Evolutionary conservation across 2,329 filamentous ascomycete species (phyloP).

Genomic region (Ascochyta viciae-villosae): DNA sequence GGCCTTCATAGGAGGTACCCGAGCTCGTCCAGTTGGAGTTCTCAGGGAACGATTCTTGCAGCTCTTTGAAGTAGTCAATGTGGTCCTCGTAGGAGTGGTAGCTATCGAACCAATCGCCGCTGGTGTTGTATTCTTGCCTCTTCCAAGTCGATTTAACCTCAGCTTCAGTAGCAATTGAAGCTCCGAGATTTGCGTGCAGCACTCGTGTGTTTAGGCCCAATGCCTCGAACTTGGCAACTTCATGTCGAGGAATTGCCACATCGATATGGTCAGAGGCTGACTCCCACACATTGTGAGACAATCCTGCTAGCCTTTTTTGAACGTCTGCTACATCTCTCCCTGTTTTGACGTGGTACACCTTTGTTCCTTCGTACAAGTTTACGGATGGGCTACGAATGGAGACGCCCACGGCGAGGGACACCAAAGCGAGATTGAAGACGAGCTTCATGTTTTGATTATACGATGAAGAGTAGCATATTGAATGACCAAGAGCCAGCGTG

Average conservation of each 20-base stretch:
- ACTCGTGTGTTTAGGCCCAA: conserved; percentile 44
- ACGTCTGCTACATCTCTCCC: conserved; percentile 43
- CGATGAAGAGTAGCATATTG: background rate
- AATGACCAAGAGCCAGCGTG: background rate
- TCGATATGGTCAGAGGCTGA: conserved; percentile 48
- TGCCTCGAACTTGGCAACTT: conserved; percentile 50
- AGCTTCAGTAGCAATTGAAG: conserved; percentile 53
- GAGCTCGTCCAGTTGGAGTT: conserved; percentile 41
- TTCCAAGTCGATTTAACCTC: conserved; percentile 51
- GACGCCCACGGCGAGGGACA: conserved; percentile 25
- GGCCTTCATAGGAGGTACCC: conserved; percentile 40
- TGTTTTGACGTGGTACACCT: conserved; percentile 51
- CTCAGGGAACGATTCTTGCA: conserved; percentile 35
- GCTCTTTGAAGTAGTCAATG: conserved; percentile 28
- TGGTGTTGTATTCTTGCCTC: conserved; percentile 26
- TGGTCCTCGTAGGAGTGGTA: conserved; percentile 44
- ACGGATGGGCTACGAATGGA: conserved; percentile 33
- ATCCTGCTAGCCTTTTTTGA: conserved; percentile 43
- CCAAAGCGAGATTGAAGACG: conserved; percentile 19
- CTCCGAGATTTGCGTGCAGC: conserved; percentile 55
- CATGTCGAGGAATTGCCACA: conserved; percentile 51
- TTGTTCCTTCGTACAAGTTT: conserved; percentile 50
- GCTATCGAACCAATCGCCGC: conserved; percentile 39
- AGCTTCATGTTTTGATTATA: conserved; percentile 23
- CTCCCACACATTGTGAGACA: conserved; percentile 50